phyloP scores from a whole-genome alignment of 371 early-diverging fungal species.

The Apophysomyces trapeziformis region DNA sequence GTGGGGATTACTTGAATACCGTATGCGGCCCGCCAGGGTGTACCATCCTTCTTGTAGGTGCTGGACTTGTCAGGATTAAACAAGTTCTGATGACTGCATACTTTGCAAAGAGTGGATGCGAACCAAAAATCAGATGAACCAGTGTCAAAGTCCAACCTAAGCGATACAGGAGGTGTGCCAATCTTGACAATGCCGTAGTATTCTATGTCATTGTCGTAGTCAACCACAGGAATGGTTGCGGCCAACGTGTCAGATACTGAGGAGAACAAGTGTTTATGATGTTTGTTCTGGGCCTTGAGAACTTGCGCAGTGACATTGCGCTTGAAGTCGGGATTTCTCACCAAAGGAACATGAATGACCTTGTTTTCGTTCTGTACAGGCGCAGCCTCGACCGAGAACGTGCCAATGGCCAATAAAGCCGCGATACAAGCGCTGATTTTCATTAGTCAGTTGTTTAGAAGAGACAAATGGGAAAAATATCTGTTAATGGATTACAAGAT shows the following conservation, averaged over 20 bases:
- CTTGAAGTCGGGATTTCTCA: slow-evolving; percentile 18
- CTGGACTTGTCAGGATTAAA: slow-evolving; percentile 50
- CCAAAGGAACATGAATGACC: slow-evolving; percentile 18
- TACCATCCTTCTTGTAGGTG: slow-evolving; percentile 46
- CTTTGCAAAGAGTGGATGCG: slow-evolving; percentile 42
- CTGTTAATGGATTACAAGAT: no score
- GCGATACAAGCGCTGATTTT: slow-evolving; percentile 2
- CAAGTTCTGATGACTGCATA: slow-evolving; percentile 37
- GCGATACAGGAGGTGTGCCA: slow-evolving; percentile 67
- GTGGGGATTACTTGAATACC: slow-evolving; percentile 33
- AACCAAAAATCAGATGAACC: slow-evolving; percentile 75
- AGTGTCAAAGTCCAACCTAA: slow-evolving; percentile 75
- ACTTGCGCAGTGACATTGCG: slow-evolving; percentile 21
- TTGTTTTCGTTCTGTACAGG: slow-evolving; percentile 5
- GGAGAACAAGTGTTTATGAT: slow-evolving; percentile 6
- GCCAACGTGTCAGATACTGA: background rate
- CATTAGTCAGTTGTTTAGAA: background rate
- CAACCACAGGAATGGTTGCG: slow-evolving; percentile 23
- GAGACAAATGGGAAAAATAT: background rate
- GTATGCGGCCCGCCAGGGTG: slow-evolving; percentile 51
- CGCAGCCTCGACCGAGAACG: slow-evolving; percentile 6
- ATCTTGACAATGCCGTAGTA: slow-evolving; percentile 62
- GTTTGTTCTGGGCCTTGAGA: slow-evolving; percentile 23
- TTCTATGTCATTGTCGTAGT: slow-evolving; percentile 31
- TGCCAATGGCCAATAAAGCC: slow-evolving; percentile 5